phyloP scores from a whole-genome alignment of 345 rosid genomes.

The Gossypium sturtianum region DNA sequence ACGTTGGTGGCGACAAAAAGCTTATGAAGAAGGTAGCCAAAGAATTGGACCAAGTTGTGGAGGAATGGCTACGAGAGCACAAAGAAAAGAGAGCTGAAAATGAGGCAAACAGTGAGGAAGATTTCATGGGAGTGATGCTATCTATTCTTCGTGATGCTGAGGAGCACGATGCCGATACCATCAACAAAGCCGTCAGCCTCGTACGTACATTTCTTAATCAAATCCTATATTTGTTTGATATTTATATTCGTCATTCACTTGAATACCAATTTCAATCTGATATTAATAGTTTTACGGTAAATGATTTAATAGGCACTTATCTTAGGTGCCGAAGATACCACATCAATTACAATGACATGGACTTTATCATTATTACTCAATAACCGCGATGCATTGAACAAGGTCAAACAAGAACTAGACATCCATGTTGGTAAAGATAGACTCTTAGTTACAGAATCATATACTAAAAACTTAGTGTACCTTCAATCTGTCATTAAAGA shows the following conservation, averaged over 20 bases:
- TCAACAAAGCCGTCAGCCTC: not conserved
- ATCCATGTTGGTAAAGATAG: conserved; percentile 13
- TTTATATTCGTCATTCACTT: no score
- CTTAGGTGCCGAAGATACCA: conserved; percentile 22
- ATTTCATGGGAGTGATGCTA: not conserved
- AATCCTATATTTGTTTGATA: not conserved
- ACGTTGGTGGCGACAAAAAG: conserved; percentile 27
- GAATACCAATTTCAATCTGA: no score
- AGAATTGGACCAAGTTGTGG: conserved; percentile 19
- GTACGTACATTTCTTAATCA: conserved; percentile 6
- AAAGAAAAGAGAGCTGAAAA: conserved; percentile 7
- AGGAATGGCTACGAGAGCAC: conserved; percentile 27
- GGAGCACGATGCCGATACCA: not conserved
- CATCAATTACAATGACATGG: conserved; percentile 27
- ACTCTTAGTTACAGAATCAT: conserved; percentile 20
- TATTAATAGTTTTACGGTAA: not conserved
- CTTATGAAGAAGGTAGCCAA: conserved; percentile 20
- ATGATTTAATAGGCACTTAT: conserved; percentile 13
- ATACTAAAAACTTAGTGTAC: conserved; percentile 20
- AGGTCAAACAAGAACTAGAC: conserved; percentile 28
- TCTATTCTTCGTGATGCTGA: not conserved
- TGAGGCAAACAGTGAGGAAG: not conserved
- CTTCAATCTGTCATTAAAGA: not conserved
- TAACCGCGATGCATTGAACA: conserved; percentile 10
- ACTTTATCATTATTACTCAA: conserved; percentile 23